Evolutionary conservation across 2,329 filamentous ascomycete species (phyloP), one percentile per base, ranked within the genome.

Genomic region (Diaporthe vaccinii): DNA sequence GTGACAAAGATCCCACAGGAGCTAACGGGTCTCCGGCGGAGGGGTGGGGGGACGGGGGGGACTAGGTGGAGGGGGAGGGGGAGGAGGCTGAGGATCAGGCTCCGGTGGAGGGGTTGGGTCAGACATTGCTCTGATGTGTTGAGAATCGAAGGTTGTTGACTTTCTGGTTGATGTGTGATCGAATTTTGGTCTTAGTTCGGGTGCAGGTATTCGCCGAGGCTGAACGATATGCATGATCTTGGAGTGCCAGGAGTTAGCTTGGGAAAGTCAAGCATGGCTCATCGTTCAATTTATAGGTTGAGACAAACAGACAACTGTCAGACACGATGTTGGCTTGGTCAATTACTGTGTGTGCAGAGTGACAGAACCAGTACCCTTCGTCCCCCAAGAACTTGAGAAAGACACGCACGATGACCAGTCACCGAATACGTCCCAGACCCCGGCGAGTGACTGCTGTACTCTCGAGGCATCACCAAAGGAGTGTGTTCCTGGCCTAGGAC

Each of bases 181-280:
- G 31, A 28, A 28, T 0, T 53, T 4, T 28, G 49, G 20, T 22
- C 14, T 9, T 55, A 5, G 0, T 55, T 55, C 6, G 25, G 8
- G 15, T 22, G 31, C 4, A 36, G 4, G 15, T 34, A n/a, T 20
- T 7, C 5, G 5, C 8, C 9, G 12, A 58, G 31, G 31, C 20
- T 58, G 6, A 36, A 9, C 10, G 31, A 58, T 5, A 14, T 39
- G 9, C 17, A 36, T 1, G n/a, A 0, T 22, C 0, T 36, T 6
- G 6, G 1, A 12, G 8, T 14, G 20, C 17, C 4, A 36, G 9
- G 20, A 36, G 6, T 58, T 0, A 20, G 22, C 3, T 9, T n/a
- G 31, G 9, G 31, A 58, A 17, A 58, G 0, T 14, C 0, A 36
- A n/a, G 8, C 17, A 3, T 17, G 9, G 28, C 0, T 6, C 3